phyloP scores from a whole-genome alignment of 192 early-diverging fungal species.

The Blastocladiella britannica region DNA sequence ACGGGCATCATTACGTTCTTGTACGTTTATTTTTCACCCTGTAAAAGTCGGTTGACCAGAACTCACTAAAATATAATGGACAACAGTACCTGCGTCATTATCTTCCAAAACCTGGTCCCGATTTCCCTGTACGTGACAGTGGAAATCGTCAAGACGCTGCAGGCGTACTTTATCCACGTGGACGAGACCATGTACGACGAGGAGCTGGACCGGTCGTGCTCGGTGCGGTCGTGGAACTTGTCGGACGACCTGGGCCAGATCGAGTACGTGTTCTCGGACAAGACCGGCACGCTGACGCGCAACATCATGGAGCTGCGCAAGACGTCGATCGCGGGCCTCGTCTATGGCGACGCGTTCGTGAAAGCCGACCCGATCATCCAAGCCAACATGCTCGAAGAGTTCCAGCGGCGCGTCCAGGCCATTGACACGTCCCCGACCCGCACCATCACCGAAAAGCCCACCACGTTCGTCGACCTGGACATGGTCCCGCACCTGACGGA shows the following conservation, averaged over 20 bases:
- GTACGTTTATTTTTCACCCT: not conserved
- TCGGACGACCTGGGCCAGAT: conserved; percentile 88
- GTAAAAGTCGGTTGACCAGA: conserved; percentile 2
- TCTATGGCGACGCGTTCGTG: conserved; percentile 41
- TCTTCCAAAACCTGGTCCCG: conserved; percentile 89
- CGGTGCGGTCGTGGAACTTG: conserved; percentile 68
- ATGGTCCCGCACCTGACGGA: conserved; percentile 23
- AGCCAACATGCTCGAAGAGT: conserved; percentile 5
- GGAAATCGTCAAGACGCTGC: conserved; percentile 75
- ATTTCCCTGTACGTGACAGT: conserved; percentile 88
- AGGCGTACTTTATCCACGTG: conserved; percentile 77
- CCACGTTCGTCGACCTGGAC: conserved; percentile 36
- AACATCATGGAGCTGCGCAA: conserved; percentile 93
- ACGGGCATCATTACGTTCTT: not conserved
- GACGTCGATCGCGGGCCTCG: conserved; percentile 66
- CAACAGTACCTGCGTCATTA: conserved; percentile 59
- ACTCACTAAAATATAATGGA: too few relatives aligned
- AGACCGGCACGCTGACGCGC: conserved; percentile 88
- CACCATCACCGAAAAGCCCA: conserved; percentile 10
- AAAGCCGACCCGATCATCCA: not conserved
- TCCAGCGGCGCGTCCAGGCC: not conserved
- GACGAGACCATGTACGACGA: conserved; percentile 83
- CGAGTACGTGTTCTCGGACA: conserved; percentile 92
- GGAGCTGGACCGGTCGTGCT: conserved; percentile 49
- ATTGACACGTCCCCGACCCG: not conserved